Evolutionary conservation across 2,329 filamentous ascomycete genomes (phyloP).

Genomic region (Orbilia brochopaga): DNA sequence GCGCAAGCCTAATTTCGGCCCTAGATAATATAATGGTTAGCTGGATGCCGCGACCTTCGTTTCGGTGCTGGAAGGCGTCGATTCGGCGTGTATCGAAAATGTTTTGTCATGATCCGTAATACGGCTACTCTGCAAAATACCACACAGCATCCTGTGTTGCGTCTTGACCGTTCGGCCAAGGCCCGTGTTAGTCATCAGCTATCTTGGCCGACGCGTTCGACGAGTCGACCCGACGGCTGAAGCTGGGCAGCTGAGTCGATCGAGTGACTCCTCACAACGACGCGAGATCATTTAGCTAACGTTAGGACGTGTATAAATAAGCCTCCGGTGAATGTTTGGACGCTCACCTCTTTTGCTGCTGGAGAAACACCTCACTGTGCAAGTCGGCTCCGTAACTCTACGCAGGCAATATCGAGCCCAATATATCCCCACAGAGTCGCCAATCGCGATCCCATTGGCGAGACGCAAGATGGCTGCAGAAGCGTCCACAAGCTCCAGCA

Average conservation of each 20-base stretch:
- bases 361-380: conserved; percentile 13
- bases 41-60: no score
- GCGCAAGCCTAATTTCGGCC: neutral
- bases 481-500: conserved; percentile 38
- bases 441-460: neutral
- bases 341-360: conserved; percentile 1
- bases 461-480: conserved; percentile 40
- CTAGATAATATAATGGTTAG: neutral
- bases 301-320: conserved; percentile 37
- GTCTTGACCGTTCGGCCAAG: neutral
- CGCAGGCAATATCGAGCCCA: neutral
- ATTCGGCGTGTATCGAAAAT: neutral
- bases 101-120: conserved; percentile 1
- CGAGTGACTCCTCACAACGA: conserved; percentile 33
- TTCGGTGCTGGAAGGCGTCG: neutral
- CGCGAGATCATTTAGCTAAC: neutral
- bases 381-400: neutral
- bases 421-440: neutral
- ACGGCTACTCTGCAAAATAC: conserved; percentile 4
- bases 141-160: conserved; percentile 18
- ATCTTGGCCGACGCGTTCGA: neutral
- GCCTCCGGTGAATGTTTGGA: conserved; percentile 12
- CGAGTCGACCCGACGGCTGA: conserved; percentile 2
- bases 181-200: conserved; percentile 9
- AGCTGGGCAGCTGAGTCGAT: neutral